Evolutionary conservation across 805 yeast species (phyloP), one percentile per base, ranked within the genome.

Genomic region (Gaillardinia entomophila): DNA sequence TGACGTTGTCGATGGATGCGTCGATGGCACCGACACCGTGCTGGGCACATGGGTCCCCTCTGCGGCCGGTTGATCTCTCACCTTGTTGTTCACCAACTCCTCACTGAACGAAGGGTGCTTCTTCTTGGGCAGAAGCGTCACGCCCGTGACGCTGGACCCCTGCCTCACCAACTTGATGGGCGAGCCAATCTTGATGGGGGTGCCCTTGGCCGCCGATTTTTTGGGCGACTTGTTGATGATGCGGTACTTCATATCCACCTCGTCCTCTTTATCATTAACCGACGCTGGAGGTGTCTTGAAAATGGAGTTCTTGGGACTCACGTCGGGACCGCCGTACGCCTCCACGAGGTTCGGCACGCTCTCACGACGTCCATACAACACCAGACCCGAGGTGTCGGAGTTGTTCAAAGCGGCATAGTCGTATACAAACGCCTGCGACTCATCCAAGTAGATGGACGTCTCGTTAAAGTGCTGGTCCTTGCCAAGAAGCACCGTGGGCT

Each of bases 161-260:
- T 53, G 48, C 35, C 52, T 60, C 10, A 58, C 51, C 18, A 63
- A 36, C 35, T 50, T 55, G 19, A 62, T 46, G 1, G 71, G 71
- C 4, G 66, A 58, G n/a, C 59, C 55, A 29, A 63, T 59, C 38
- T 64, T 64, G 22, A 64, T 63, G 3, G 66, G 63, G 18, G 49
- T 36, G 31, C 40, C 34, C 20, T 31, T 33, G 26, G 24, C 12
- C 12, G 23, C 17, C 14, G 34, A 15, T 15, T 16, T 23, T 22
- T 13, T 8, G 15, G 32, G 28, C 16, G 33, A 23, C 12, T 17
- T 28, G 31, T 32, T 26, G 12, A 25, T 13, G 19, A 34, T 23
- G 8, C 19, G 15, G 24, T 33, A 27, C 11, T 28, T 33, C 16
- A 35, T 26, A 24, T 28, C 33, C 6, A 15, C 26, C n/a, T 27